Percentiles rank a stretch among this genome's conserved stretches.
Conservation (phyloP, 169 alveolate genomes). For the Cryptosporidium parvum region DNA sequence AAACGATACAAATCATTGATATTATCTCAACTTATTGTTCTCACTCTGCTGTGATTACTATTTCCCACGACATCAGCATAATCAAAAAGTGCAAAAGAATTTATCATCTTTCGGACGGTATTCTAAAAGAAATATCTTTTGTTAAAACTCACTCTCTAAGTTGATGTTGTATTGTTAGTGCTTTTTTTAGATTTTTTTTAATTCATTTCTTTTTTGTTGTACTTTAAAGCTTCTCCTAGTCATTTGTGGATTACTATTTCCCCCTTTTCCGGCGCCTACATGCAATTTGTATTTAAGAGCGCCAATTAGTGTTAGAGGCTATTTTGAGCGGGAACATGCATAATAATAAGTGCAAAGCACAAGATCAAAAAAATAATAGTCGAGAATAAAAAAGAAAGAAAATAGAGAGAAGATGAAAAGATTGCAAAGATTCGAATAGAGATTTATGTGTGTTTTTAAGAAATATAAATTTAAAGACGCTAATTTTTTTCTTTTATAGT, state of each 20-base stretch:
- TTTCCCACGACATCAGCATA: conserved; percentile 53
- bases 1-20: conserved; percentile 48
- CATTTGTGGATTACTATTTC: not conserved
- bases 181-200: not conserved
- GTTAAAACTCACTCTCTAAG: conserved; percentile 12
- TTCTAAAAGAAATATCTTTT: conserved; percentile 47
- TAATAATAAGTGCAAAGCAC: not conserved
- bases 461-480: not conserved
- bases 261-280: not conserved
- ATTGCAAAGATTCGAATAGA: not conserved
- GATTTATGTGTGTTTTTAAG: not conserved
- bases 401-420: conserved; percentile 2
- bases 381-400: not conserved
- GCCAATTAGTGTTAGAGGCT: not conserved
- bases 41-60: conserved; percentile 59
- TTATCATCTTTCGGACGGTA: conserved; percentile 34
- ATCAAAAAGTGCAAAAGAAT: conserved; percentile 52
- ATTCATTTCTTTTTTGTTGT: not conserved
- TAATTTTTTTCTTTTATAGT: not conserved
- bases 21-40: conserved; percentile 67
- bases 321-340: conserved; percentile 28
- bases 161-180: not conserved
- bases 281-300: not conserved
- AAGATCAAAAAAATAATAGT: conserved; percentile 20
- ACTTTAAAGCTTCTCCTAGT: too few relatives aligned